Evolutionary conservation across 225 moss, liverwort and hornwort genomes (phyloP).

Genomic region (Straminergon stramineum): DNA sequence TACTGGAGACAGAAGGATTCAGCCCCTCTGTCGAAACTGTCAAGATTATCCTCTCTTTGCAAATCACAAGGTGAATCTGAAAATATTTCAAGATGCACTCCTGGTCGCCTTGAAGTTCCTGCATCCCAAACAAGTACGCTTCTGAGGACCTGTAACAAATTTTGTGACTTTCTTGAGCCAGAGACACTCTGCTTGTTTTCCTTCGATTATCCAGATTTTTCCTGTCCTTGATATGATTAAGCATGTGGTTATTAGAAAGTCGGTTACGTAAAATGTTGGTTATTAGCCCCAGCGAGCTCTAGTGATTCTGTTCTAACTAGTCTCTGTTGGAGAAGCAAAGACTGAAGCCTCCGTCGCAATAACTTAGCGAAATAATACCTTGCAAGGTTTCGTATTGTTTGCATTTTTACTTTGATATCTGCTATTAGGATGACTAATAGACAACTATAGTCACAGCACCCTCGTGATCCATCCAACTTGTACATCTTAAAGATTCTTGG

Average conservation of each 20-base stretch:
- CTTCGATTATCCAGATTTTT: not conserved
- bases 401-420: not conserved
- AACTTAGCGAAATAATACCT: not conserved
- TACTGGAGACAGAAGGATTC: conserved; percentile 18
- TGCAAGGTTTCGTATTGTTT: not conserved
- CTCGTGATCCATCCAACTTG: not conserved
- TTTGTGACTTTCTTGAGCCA: not conserved
- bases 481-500: not conserved
- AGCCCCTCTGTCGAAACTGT: not conserved
- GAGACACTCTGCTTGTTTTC: not conserved
- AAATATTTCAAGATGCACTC: not conserved
- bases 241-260: not conserved
- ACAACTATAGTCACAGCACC: not conserved
- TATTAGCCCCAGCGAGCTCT: not conserved
- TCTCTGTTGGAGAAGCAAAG: not conserved
- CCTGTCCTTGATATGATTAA: not conserved
- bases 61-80: not conserved
- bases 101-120: not conserved
- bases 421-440: not conserved
- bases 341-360: not conserved
- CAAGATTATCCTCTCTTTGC: not conserved
- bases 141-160: not conserved
- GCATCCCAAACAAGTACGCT: not conserved
- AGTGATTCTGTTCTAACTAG: not conserved
- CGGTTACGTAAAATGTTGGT: not conserved